These are phyloP conservation scores for Fragaria vesca DNA, from an alignment of 306 rosid species.

Conservation along the genomic window DNA sequence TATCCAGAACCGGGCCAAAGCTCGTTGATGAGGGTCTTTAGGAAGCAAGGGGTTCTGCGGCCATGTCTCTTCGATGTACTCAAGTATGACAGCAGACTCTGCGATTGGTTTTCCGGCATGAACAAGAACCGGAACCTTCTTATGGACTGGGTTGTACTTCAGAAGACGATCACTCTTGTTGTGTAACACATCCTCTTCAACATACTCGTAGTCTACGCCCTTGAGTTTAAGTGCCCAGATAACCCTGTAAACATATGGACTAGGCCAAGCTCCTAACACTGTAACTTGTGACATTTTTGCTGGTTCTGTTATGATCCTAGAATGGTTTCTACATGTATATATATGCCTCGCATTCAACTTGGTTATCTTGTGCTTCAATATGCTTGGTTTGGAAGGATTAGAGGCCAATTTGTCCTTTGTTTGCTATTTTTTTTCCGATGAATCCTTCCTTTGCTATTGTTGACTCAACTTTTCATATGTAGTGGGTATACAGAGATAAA, in stretches of 20 bases:
- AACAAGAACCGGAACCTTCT: not conserved
- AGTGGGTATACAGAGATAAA: too few species aligned
- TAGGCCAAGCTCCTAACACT: too few species aligned
- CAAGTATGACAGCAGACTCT: conserved; percentile 21
- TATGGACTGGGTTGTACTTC: conserved; percentile 14
- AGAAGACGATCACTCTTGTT: conserved; percentile 16
- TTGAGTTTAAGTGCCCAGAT: conserved; percentile 27
- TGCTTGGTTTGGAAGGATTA: not conserved
- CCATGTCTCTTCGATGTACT: conserved; percentile 27
- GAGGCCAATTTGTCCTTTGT: not conserved
- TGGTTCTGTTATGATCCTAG: too few species aligned
- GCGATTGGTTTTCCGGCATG: conserved; percentile 16
- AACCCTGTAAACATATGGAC: conserved; percentile 4
- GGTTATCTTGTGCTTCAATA: too few species aligned
- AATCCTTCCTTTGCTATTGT: not conserved
- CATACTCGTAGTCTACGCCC: conserved; percentile 17
- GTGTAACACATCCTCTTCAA: conserved; percentile 3
- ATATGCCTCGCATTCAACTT: too few species aligned
- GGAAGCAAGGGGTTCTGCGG: conserved; percentile 24
- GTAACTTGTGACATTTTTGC: too few species aligned
- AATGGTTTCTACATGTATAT: too few species aligned
- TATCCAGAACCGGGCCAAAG: conserved; percentile 15
- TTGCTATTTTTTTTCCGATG: not conserved
- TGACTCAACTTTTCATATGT: not conserved
- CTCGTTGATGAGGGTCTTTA: conserved; percentile 12